These are phyloP conservation scores for Naumovozyma dairenensis DNA, from an alignment of 805 yeast genomes.

Conservation along the genomic window DNA sequence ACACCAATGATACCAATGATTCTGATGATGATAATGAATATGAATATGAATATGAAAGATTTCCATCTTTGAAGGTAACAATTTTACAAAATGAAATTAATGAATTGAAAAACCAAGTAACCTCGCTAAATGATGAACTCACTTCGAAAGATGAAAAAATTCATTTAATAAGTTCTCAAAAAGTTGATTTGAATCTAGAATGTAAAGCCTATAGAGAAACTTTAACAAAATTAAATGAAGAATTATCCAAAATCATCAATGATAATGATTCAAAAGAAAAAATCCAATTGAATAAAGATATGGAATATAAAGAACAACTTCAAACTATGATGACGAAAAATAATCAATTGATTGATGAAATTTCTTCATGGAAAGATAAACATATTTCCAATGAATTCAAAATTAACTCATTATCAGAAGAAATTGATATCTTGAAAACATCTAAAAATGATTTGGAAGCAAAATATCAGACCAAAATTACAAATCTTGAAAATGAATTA, in stretches of 20 bases:
- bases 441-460: conserved; percentile 40
- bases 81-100: conserved; percentile 2
- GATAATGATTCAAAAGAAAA: conserved; percentile 10
- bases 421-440: conserved; percentile 8
- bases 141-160: background rate
- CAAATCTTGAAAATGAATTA: background rate
- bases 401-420: conserved; percentile 2
- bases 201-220: conserved; percentile 25
- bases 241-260: conserved; percentile 21
- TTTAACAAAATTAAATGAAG: conserved; percentile 18
- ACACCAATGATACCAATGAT: too few relatives aligned
- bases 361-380: background rate
- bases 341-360: background rate
- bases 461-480: conserved; percentile 45
- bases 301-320: conserved; percentile 1
- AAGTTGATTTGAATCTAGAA: conserved; percentile 19
- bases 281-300: background rate
- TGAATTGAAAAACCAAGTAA: conserved; percentile 5
- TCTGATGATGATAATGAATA: too few relatives aligned
- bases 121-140: conserved; percentile 1
- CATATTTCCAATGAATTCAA: background rate
- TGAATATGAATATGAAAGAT: too few relatives aligned
- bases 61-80: too few relatives aligned
- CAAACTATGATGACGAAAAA: background rate
- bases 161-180: conserved; percentile 4